phyloP scores from a whole-genome alignment of 108 stramenopile genomes.

The Skeletonema tropicum region DNA sequence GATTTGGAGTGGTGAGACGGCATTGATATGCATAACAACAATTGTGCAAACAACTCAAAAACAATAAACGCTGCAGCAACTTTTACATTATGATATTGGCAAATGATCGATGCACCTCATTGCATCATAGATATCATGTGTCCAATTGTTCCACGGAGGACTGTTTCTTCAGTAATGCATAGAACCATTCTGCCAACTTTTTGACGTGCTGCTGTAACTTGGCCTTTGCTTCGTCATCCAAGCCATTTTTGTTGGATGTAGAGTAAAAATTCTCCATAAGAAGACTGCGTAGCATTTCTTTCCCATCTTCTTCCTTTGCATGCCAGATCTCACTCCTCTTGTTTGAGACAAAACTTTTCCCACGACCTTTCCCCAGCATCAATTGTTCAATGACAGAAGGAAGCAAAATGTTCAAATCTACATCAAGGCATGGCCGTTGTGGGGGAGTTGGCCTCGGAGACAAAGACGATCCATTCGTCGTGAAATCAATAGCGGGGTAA shows the following conservation, averaged over 20 bases:
- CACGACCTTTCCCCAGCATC: conserved; percentile 74
- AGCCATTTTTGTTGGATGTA: background rate
- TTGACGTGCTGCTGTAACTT: conserved; percentile 39
- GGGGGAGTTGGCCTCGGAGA: conserved; percentile 16
- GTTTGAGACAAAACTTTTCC: conserved; percentile 63
- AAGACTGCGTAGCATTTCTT: conserved; percentile 49
- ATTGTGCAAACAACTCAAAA: background rate
- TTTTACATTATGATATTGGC: conserved; percentile 47
- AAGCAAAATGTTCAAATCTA: conserved; percentile 67
- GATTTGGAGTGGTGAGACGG: conserved; percentile 49
- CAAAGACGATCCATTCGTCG: conserved; percentile 1
- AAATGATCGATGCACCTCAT: conserved; percentile 84
- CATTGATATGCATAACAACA: background rate
- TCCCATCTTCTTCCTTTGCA: conserved; percentile 47
- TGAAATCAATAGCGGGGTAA: conserved; percentile 36
- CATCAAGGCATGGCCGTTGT: conserved; percentile 68
- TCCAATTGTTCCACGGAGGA: conserved; percentile 77
- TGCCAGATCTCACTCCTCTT: background rate
- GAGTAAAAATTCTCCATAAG: conserved; percentile 69
- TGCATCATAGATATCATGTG: conserved; percentile 79
- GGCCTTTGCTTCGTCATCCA: conserved; percentile 28
- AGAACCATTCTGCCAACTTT: conserved; percentile 72
- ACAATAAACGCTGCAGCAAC: background rate
- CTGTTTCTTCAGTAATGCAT: conserved; percentile 71
- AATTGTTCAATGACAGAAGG: conserved; percentile 68